phyloP scores from a whole-genome alignment of 192 early-diverging fungal genomes.

The Backusella sp. region DNA sequence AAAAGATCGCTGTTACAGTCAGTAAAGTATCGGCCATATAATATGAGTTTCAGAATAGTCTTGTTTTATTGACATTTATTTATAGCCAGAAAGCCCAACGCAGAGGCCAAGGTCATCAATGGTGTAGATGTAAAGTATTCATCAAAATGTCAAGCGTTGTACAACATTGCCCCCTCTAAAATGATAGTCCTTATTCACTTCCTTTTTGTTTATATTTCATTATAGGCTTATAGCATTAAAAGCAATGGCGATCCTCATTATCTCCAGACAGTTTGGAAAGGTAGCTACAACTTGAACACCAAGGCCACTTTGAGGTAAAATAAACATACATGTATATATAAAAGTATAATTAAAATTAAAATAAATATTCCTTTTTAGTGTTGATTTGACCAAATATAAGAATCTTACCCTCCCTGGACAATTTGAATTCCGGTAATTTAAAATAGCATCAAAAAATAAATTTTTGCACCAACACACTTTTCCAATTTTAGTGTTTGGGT shows the following conservation, averaged over 20 bases:
- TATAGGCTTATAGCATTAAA: constrained; percentile 29
- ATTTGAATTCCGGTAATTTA: constrained; percentile 36
- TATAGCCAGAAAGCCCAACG: constrained; percentile 30
- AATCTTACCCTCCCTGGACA: constrained; percentile 33
- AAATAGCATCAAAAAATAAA: not conserved
- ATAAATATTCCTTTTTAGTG: constrained; percentile 15
- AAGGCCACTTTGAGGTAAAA: constrained; percentile 32
- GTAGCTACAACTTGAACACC: constrained; percentile 29
- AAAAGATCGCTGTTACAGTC: constrained; percentile 28
- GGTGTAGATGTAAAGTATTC: constrained; percentile 32
- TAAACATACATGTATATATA: not conserved
- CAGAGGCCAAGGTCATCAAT: constrained; percentile 28
- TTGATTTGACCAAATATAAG: constrained; percentile 31
- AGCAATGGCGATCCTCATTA: constrained; percentile 25
- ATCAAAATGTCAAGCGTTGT: not conserved
- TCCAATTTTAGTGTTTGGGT: constrained; percentile 25
- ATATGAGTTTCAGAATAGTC: not conserved
- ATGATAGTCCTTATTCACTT: not conserved
- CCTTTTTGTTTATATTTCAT: not conserved
- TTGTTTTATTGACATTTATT: not conserved
- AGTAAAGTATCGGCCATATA: constrained; percentile 22
- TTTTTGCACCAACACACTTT: not conserved
- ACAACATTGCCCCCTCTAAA: not conserved
- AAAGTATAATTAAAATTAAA: not conserved
- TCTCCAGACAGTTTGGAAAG: constrained; percentile 32